phyloP scores from a whole-genome alignment of 1,139 yeast species.

The Pichia sp. region DNA sequence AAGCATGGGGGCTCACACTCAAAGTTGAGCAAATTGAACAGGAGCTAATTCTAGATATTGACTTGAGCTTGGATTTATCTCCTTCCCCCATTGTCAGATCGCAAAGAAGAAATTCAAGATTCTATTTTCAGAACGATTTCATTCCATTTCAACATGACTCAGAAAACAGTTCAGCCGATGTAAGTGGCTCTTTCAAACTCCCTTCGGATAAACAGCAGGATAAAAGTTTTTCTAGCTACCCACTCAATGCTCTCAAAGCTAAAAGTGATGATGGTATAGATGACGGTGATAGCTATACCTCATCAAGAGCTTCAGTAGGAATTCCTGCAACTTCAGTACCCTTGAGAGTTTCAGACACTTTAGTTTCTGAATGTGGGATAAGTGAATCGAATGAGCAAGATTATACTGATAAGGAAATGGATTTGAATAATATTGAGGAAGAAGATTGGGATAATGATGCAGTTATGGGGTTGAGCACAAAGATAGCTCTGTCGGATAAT shows the following conservation, averaged over 20 bases:
- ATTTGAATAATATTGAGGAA: slow-evolving; percentile 5
- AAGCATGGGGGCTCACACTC: slow-evolving; percentile 33
- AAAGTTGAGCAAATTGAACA: slow-evolving; percentile 25
- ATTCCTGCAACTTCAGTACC: background rate
- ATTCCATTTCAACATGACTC: slow-evolving; percentile 5
- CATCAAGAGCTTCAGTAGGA: background rate
- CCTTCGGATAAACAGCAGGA: background rate
- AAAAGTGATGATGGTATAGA: background rate
- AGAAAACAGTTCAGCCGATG: background rate
- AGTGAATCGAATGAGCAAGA: background rate
- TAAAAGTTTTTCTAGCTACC: background rate
- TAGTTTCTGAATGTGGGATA: background rate
- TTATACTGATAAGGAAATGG: background rate
- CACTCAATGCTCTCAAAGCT: background rate
- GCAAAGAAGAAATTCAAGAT: background rate
- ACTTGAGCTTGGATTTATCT: slow-evolving; percentile 1
- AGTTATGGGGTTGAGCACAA: slow-evolving; percentile 44
- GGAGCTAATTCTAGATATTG: slow-evolving; percentile 17
- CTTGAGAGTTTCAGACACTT: background rate
- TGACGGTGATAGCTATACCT: background rate
- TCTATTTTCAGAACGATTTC: background rate
- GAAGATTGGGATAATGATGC: slow-evolving; percentile 23
- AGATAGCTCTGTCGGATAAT: slow-evolving; percentile 46
- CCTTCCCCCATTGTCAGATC: background rate
- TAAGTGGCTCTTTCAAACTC: background rate